Evolutionary conservation across 2,329 filamentous ascomycete species (phyloP), one percentile per base, ranked within the genome.

Genomic region (Diplodia sapinea): DNA sequence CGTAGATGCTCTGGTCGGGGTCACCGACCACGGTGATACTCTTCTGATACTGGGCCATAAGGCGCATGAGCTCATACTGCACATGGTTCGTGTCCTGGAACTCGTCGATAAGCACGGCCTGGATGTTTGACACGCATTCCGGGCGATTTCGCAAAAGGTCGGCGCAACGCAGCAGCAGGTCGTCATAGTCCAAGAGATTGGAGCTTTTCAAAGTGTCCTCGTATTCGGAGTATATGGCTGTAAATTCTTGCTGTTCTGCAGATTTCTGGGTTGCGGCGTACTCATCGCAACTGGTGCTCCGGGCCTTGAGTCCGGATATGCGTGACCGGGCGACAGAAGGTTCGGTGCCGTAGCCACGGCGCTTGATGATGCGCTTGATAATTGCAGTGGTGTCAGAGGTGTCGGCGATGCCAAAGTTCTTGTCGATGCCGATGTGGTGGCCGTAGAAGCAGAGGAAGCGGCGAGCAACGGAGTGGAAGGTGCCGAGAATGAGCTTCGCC

Each of bases 11-110:
- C 79, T 99, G 94, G 77, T 99, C 95, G 0, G 95, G 94, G 76
- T 99, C 94, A 40, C 94, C 95, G 4, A 99, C 95, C 69, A 97
- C 92, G 0, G 94, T 98, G 72, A 98, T 94, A n/a, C 88, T 86
- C 67, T 87, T 86, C 52, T 86, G 84, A 26, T 84, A 81, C 69
- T 92, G 88, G 1, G 94, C 92, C 73, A 99, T 89, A 0, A 97
- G 84, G 70, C 87, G 90, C 93, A 97, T 97, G 51, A 99, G 82
- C 72, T 97, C 93, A 74, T 96, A 98, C 78, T 99, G 94, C 4
- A 97, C 89, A 23, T 92, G 87, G 75, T 98, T 99, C 8, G 94
- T 98, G 79, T 99, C 94, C 79, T 99, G 94, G 70, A 97, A 99
- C 76, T 99, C 94, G 76, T 99, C 94, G 70, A 99, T 96, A 55